phyloP scores from a whole-genome alignment of 106 monocot genomes.

The Vanilla planifolia region DNA sequence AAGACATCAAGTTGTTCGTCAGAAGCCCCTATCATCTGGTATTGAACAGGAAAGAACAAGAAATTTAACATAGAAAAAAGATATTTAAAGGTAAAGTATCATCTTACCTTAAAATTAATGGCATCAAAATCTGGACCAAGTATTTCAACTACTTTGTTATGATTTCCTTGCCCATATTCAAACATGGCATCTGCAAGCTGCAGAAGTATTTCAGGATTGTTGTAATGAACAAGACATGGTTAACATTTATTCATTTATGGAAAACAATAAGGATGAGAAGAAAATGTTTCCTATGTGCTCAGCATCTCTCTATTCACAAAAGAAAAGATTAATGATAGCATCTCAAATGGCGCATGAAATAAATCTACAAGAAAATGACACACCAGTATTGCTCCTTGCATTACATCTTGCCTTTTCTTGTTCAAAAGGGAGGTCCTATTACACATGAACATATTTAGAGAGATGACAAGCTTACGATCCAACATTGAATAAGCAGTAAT shows the following conservation, averaged over 20 bases:
- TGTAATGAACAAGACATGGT: too few species aligned
- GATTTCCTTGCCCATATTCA: slow-evolving; percentile 66
- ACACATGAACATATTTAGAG: slow-evolving; percentile 5
- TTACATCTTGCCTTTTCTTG: slow-evolving; percentile 46
- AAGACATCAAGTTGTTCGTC: slow-evolving; percentile 91
- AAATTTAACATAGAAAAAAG: neutral
- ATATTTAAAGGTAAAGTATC: neutral
- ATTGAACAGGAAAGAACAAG: slow-evolving; percentile 2
- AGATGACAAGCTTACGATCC: neutral
- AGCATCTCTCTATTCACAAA: too few species aligned
- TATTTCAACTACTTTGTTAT: slow-evolving; percentile 42
- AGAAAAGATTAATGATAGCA: too few species aligned
- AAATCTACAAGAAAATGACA: slow-evolving; percentile 9
- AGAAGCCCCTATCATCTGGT: slow-evolving; percentile 80
- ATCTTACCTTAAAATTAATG: slow-evolving; percentile 54
- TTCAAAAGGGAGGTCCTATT: slow-evolving; percentile 39
- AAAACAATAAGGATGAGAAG: too few species aligned
- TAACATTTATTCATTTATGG: too few species aligned
- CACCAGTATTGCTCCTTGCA: slow-evolving; percentile 58
- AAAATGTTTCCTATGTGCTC: too few species aligned
- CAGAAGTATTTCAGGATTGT: neutral
- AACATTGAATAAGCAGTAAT: neutral
- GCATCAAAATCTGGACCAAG: slow-evolving; percentile 83
- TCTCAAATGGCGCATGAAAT: too few species aligned
- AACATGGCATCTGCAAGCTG: slow-evolving; percentile 68